Evolutionary conservation across 805 yeast species (phyloP).

Genomic region (Teunomyces kruisii): DNA sequence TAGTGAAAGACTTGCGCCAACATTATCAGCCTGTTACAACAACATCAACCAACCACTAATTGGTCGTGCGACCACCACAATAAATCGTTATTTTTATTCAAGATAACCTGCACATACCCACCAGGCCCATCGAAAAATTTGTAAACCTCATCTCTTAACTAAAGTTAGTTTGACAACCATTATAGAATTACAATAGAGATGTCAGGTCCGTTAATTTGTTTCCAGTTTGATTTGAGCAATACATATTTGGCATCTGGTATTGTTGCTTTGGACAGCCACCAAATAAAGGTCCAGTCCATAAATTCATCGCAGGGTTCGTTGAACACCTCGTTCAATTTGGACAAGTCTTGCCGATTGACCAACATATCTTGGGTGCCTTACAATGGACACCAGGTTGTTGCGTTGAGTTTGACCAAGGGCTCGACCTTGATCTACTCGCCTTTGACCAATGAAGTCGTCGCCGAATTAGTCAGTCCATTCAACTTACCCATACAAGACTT

Average conservation of each 20-base stretch:
- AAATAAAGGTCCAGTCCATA: slow-evolving; percentile 60
- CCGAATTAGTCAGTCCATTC: slow-evolving; percentile 48
- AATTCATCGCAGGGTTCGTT: slow-evolving; percentile 41
- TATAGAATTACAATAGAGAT: neutral
- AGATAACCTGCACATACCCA: neutral
- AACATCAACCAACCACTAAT: too few species aligned
- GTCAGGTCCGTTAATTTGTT: slow-evolving; percentile 31
- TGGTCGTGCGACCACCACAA: too few species aligned
- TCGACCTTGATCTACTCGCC: slow-evolving; percentile 67
- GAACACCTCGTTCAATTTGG: slow-evolving; percentile 52
- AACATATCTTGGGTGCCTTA: slow-evolving; percentile 52
- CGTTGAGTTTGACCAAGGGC: slow-evolving; percentile 68
- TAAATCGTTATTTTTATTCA: too few species aligned
- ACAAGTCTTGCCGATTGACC: slow-evolving; percentile 50
- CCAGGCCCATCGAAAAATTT: neutral
- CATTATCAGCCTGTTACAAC: too few species aligned
- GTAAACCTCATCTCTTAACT: neutral
- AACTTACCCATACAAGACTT: slow-evolving; percentile 51
- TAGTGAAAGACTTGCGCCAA: too few species aligned
- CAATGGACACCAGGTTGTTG: slow-evolving; percentile 47
- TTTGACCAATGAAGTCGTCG: slow-evolving; percentile 52
- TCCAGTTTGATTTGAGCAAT: slow-evolving; percentile 64
- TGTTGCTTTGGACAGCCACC: slow-evolving; percentile 69
- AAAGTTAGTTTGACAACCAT: neutral
- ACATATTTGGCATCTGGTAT: slow-evolving; percentile 62